These are phyloP conservation scores for Tricholoma hemisulphureum DNA, from an alignment of 768 basidiomycete species.

Conservation along the genomic window DNA sequence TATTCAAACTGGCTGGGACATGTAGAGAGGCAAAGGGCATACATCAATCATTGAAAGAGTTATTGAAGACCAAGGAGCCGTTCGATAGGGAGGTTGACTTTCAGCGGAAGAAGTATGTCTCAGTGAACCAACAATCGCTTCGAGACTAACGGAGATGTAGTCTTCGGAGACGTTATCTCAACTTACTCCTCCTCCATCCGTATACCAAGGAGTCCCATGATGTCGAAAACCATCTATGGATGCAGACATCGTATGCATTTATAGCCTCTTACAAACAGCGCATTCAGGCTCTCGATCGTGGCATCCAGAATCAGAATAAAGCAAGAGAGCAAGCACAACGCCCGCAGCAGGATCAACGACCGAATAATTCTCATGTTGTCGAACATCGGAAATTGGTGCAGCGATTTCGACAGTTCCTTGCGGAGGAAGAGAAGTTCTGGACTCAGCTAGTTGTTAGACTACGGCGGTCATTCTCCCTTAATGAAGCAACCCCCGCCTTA, in stretches of 20 bases:
- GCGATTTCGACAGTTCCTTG: conserved; percentile 86
- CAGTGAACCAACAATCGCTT: conserved; percentile 6
- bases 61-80: conserved; percentile 70
- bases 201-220: conserved; percentile 73
- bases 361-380: conserved; percentile 39
- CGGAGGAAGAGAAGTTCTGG: conserved; percentile 93
- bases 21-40: conserved; percentile 76
- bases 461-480: conserved; percentile 67
- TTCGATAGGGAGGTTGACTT: conserved; percentile 88
- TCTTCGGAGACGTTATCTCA: conserved; percentile 68
- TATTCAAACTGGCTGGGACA: background rate
- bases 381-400: conserved; percentile 85
- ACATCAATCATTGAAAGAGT: conserved; percentile 71
- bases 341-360: conserved; percentile 47
- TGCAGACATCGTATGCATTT: conserved; percentile 86
- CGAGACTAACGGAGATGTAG: conserved; percentile 35
- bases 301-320: conserved; percentile 43
- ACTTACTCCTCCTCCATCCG: conserved; percentile 65
- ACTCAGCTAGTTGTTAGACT: conserved; percentile 73
- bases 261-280: conserved; percentile 81
- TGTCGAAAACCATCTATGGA: conserved; percentile 84
- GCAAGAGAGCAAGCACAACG: conserved; percentile 26
- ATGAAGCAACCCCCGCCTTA: conserved; percentile 60
- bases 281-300: conserved; percentile 64
- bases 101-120: conserved; percentile 77